Conservation (phyloP, 768 basidiomycete genomes). For the Ramaria sp. region DNA sequence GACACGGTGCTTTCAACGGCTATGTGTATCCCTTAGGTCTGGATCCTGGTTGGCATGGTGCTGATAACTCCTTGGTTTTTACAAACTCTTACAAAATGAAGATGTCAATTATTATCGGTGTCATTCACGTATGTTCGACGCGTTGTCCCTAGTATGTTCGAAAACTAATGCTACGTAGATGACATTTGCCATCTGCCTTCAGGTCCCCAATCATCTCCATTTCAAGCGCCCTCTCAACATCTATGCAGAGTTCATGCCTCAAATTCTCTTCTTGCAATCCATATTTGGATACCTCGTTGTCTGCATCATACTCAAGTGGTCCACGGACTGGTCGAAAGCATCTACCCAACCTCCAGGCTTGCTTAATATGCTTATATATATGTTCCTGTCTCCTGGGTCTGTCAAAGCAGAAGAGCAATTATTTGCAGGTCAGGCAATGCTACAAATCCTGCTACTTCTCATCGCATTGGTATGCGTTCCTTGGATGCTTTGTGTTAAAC, state of each 20-base stretch:
- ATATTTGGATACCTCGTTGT: conserved; percentile 95
- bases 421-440: conserved; percentile 76
- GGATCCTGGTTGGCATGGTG: conserved; percentile 91
- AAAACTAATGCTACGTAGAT: conserved; percentile 45
- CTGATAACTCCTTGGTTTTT: conserved; percentile 86
- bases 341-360: conserved; percentile 72
- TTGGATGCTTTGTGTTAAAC: conserved; percentile 88
- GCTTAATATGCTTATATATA: conserved; percentile 90
- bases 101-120: conserved; percentile 93
- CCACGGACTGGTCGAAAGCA: conserved; percentile 75
- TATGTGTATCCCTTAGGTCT: conserved; percentile 86
- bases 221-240: conserved; percentile 84
- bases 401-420: conserved; percentile 60
- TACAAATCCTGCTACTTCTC: conserved; percentile 71
- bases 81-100: conserved; percentile 99
- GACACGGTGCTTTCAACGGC: conserved; percentile 44
- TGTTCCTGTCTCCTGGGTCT: conserved; percentile 88
- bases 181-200: conserved; percentile 95
- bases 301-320: conserved; percentile 97
- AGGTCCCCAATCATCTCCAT: conserved; percentile 89
- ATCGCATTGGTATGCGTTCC: conserved; percentile 85
- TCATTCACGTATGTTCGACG: conserved; percentile 68
- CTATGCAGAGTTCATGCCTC: conserved; percentile 92
- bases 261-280: conserved; percentile 93
- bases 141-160: conserved; percentile 1